Conservation (phyloP, 345 rosid genomes). For the Gynandropsis gynandra region DNA sequence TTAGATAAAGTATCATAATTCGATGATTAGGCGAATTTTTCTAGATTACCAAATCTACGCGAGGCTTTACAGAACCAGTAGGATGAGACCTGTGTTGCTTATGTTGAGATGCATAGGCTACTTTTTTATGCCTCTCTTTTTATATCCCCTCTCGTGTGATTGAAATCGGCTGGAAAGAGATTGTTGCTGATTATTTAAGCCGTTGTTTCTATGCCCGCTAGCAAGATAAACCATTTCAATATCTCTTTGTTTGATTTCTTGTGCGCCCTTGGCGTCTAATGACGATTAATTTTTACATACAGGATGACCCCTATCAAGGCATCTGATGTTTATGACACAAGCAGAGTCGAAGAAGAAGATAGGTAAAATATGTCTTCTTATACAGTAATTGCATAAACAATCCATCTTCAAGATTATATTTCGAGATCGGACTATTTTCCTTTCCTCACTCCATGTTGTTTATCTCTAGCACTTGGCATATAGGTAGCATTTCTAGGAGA, state of each 20-base stretch:
- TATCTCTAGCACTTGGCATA: no score
- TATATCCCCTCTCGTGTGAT: constrained; percentile 12
- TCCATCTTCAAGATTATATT: no score
- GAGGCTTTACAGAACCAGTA: constrained; percentile 10
- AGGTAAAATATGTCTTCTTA: constrained; percentile 8
- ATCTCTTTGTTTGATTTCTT: constrained; percentile 4
- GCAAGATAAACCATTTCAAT: background rate
- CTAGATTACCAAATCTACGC: background rate
- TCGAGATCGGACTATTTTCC: no score
- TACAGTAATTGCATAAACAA: no score
- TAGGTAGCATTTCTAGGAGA: no score
- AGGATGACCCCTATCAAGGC: constrained; percentile 25
- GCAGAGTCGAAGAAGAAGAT: constrained; percentile 18
- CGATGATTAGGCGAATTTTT: background rate
- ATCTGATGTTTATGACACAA: constrained; percentile 27
- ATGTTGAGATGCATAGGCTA: constrained; percentile 13
- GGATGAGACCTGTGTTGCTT: constrained; percentile 4
- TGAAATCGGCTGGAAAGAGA: constrained; percentile 25
- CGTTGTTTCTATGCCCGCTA: constrained; percentile 22
- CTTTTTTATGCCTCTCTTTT: constrained; percentile 3
- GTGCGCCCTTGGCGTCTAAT: constrained; percentile 11
- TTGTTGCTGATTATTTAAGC: constrained; percentile 24
- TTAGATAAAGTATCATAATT: background rate
- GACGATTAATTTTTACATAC: constrained; percentile 19
- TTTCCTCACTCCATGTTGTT: no score